These are phyloP conservation scores for Boletus bicolor DNA, from an alignment of 768 basidiomycete genomes.

Conservation along the genomic window DNA sequence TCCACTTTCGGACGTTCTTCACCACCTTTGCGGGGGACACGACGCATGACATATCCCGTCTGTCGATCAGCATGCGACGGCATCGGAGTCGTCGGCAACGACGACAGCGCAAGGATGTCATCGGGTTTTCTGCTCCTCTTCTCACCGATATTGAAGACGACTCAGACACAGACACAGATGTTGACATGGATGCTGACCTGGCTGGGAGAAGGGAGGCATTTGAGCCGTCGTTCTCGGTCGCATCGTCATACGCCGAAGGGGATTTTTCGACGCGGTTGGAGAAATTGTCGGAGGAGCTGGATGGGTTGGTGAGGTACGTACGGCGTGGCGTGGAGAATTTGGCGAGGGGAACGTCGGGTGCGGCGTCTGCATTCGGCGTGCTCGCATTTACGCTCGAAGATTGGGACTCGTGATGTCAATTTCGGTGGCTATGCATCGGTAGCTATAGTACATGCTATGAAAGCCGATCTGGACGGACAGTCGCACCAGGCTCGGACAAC, in stretches of 20 bases:
- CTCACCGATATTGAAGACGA: constrained; percentile 35
- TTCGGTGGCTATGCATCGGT: neutral
- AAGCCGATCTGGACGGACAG: neutral
- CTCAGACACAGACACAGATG: constrained; percentile 34
- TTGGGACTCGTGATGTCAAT: constrained; percentile 52
- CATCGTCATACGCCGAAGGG: constrained; percentile 41
- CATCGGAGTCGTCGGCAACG: constrained; percentile 63
- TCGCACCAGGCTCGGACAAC: too few species aligned
- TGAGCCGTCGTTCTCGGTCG: constrained; percentile 43
- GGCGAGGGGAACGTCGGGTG: constrained; percentile 57
- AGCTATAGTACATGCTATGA: neutral
- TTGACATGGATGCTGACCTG: constrained; percentile 25
- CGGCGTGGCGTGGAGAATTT: constrained; percentile 67
- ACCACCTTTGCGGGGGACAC: constrained; percentile 57
- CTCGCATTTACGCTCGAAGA: constrained; percentile 77
- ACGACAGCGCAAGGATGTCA: constrained; percentile 52
- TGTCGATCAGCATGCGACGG: constrained; percentile 49
- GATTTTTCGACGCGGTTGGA: constrained; percentile 52
- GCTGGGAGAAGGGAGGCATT: constrained; percentile 13
- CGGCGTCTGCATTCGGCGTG: constrained; percentile 61
- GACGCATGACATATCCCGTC: constrained; percentile 53
- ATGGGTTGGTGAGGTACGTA: constrained; percentile 67
- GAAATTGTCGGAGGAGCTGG: constrained; percentile 65
- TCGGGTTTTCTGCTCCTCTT: constrained; percentile 53
- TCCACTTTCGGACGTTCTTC: constrained; percentile 68